Evolutionary conservation across 257 asterid genomes (phyloP), one percentile per base, ranked within the genome.

Genomic region (Leptodermis oblonga): DNA sequence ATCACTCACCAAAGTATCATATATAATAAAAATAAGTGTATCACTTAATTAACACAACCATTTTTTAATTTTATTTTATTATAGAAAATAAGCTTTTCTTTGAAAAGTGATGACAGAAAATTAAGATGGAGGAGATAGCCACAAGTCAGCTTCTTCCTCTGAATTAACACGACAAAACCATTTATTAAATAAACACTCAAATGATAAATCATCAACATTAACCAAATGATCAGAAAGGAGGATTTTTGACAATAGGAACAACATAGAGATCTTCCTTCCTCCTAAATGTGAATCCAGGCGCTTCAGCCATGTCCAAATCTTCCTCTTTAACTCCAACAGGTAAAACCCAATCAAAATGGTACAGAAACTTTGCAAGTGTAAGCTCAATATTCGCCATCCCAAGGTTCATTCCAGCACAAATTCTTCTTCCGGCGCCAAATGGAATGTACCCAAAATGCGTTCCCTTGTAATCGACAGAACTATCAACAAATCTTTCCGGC

Each of bases 381-480:
- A 65, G 55, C 43, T 41, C 39, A 0, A 43, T 20, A 14, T 20
- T 43, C 6, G 70, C 39, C 41, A 33, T 42, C 9, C 70, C 70
- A 23, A 65, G 46, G 34, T 15, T 30, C 46, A 65, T 65, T 26
- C 70, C 70, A 9, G 70, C 56, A 30, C 71, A 67, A 3, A 67
- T 67, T 22, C 71, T 46, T 53, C 71, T 67, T 11, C 71, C 71
- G 3, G 71, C 71, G 3, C 71, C 71, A 53, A 48, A 67, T 23
- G 71, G 71, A 41, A 67, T 67, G 61, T 48, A 67, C 15, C 49
- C 71, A 23, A 67, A 67, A 15, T 67, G 41, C 26, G 61, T 67
- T 49, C 71, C 71, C 36, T 48, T 67, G n/a, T 26, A 48, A 17
- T 67, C 71, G 1, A 67, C 23, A 28, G 25, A 10, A n/a, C 61